Evolutionary conservation across 768 basidiomycete species (phyloP).

Genomic region (Boletus reticuloceps): DNA sequence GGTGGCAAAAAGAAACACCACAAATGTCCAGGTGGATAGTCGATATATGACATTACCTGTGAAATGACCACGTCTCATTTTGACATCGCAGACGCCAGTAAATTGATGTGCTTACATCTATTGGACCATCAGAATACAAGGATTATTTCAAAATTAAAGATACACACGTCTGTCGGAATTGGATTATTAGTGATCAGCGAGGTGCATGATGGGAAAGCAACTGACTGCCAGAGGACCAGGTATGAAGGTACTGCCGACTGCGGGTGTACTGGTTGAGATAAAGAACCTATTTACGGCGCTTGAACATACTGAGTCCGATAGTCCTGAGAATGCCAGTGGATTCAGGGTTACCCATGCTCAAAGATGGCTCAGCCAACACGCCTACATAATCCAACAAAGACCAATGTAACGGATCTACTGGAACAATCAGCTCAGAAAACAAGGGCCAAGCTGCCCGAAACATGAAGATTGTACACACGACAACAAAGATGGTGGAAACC

Average conservation of each 20-base stretch:
- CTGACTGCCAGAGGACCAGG: background rate
- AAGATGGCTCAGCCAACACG: background rate
- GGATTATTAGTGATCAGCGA: background rate
- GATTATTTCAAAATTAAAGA: background rate
- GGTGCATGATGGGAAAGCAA: background rate
- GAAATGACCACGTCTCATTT: background rate
- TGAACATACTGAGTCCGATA: background rate
- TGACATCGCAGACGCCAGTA: background rate
- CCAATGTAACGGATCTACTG: background rate
- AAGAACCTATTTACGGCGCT: too few relatives aligned
- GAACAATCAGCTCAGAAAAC: background rate
- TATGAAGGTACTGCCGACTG: background rate
- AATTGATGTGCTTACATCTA: background rate
- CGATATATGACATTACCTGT: background rate
- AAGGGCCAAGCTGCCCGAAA: background rate
- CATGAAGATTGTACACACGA: background rate
- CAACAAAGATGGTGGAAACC: background rate
- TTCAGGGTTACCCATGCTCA: background rate
- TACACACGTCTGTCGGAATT: background rate
- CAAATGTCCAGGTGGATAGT: background rate
- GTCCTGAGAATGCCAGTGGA: background rate
- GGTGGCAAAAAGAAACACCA: background rate
- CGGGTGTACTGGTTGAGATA: background rate
- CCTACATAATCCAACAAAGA: background rate
- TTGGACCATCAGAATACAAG: background rate